Evolutionary conservation across 352 stramenopile species (phyloP), one percentile per base, ranked within the genome.

Genomic region (Phytophthora chlamydospora): DNA sequence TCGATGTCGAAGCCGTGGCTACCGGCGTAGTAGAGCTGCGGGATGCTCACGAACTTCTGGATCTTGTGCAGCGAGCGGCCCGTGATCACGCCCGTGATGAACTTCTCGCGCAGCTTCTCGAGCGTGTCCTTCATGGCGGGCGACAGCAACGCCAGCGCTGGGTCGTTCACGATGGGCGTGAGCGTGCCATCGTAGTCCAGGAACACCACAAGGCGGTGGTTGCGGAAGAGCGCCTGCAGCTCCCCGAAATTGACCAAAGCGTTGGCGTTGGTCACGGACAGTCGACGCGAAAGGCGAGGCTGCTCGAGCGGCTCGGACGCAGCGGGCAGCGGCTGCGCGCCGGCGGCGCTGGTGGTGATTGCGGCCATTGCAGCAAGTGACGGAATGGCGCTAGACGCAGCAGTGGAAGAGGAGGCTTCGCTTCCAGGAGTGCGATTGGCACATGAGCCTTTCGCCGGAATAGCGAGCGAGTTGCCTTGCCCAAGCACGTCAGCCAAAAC

Each of bases 1-100:
- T 83, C 71, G 56, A 97, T 97, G 61, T 97, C 89, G 54, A 96
- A 97, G 11, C 90, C 90, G 51, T 97, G 90, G 45, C 86, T 96
- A 40, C 90, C 90, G 2, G 90, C 90, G 50, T 97, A 97, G 56
- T 96, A 96, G 35, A 97, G 61, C 49, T 94, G 79, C 16, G 85
- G 86, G 49, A 97, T 93, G 59, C 73, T 71, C 21, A 97, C 89
- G 51, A 97, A 96, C 48, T 90, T 83, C 48, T 91, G 85, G 60
- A 97, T 96, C 71, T 96, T 97, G 51, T 75, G 66, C 47, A 97
- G 77, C 56, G 87, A 93, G 16, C 90, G 83, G 4, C 90, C 90
- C 40, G 75, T 94, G 51, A 97, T 95, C 16, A 97, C 79, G 7
- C 89, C 90, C 4, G 89, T 93, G 34, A 90, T 87, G 58, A 93